These are phyloP conservation scores for Picea mariana DNA, from an alignment of 83 land plant genomes.

Conservation along the genomic window DNA sequence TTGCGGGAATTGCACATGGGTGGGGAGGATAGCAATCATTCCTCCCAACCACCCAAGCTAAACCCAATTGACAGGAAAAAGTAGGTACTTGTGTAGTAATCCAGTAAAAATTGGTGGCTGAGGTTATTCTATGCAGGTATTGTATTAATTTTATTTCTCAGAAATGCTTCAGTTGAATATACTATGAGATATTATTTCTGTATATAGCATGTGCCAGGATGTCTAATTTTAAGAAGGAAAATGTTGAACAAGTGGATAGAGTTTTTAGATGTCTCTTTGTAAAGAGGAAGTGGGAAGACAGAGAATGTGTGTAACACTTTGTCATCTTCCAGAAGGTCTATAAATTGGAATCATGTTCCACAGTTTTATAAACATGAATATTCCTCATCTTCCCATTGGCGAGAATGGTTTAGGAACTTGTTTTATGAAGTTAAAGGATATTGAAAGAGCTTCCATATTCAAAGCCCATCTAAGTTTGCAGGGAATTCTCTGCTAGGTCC, in stretches of 20 bases:
- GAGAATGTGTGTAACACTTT: not conserved
- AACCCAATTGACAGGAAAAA: no score
- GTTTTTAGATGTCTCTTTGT: not conserved
- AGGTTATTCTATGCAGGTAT: not conserved
- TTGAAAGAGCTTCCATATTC: not conserved
- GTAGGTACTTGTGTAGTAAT: not conserved
- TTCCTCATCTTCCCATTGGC: not conserved
- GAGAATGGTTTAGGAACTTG: not conserved
- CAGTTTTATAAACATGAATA: not conserved
- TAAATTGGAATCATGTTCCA: not conserved
- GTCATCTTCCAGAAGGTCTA: not conserved
- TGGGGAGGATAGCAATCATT: no score
- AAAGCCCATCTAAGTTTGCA: not conserved
- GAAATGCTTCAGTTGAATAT: not conserved
- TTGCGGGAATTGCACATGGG: no score
- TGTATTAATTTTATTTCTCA: not conserved
- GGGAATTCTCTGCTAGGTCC: not conserved
- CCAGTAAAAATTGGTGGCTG: not conserved
- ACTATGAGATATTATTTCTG: no score
- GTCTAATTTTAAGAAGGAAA: no score
- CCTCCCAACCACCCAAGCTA: no score
- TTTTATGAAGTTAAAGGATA: not conserved
- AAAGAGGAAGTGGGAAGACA: conserved; percentile 4
- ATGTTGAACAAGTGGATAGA: no score
- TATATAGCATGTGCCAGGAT: no score